Evolutionary conservation across 805 yeast genomes (phyloP), one percentile per base, ranked within the genome.

Genomic region (Yarrowia keelungensis): DNA sequence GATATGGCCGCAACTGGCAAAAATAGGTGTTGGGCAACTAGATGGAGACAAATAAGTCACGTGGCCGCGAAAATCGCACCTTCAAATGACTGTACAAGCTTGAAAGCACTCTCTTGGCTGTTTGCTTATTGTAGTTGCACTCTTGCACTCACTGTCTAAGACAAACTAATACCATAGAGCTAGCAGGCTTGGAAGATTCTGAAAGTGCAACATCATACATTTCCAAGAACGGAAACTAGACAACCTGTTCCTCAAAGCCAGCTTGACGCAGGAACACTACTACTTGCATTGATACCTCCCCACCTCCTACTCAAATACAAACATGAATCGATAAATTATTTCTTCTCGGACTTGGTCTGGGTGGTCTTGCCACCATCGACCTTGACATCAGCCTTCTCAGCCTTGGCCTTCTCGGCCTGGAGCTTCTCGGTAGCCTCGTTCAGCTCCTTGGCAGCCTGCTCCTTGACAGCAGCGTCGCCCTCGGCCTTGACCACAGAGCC

Each of bases 251-350:
- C 38, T 10, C 38, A 36, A 36, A 7, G 8, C 38, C 38, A 36
- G 10, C 38, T 36, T 8, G 10, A 19, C 19, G 19, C 19, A 19
- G 19, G 19, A 19, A 19, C 19, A 19, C 19, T 19, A 19, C 19
- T 19, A 19, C 19, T 19, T 19, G 19, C 19, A 19, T 19, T 19
- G 19, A 12, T 16, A 16, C 35, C n/a, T 12, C 50, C 10, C 12
- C 26, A 2, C 7, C 12, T 15, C 5, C 9, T 4, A 42, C 16
- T 5, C 14, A 49, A 4, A 15, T 51, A 35, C 56, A 51, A 51
- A 51, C 53, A 51, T 35, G 56, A 51, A 51, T 51, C 56, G 56
- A 51, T 53, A 53, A 53, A 53, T 53, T 53, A 53, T 51, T 51
- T 51, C 45, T 53, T 53, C 45, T 53, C 45, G 12, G 42, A 35